Base-by-base conservation (phyloP, 1,284 basidiomycete species). In the Ustilago trichophora region DNA sequence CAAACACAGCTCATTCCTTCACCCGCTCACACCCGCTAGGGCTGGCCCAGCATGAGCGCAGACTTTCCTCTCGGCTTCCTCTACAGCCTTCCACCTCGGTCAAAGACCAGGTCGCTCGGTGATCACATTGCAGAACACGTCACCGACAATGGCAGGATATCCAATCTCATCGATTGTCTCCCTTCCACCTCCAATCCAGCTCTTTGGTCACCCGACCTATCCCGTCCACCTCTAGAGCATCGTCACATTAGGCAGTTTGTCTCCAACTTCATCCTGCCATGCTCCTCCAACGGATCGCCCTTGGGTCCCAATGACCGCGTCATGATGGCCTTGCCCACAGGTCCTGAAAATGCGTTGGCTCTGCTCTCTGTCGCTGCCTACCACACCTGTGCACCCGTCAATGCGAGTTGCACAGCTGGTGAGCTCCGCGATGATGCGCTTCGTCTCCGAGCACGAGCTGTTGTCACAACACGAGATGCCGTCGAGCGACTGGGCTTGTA, bases 271-370 rank as follows among this genome's bases (percentile, higher is more conserved):
- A 50, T 69, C 36, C 60, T 81, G 8, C 79, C 79, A 40, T 62
- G 65, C 16, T 65, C 66, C 1, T 46, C 54, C 16, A 40, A 41
- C 26, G 16, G 51, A 10, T 27, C 54, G 10, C 73, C 73, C 3
- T 52, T 81, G 8, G 65, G 65, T 19, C 71, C 72, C 48, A 81
- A 81, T 50, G 78, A 81, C 46, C 76, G 79, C 38, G 66, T 81
- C 52, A 80, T 80, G 78, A 77, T 81, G 78, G 77, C 77, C 11
- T 59, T 81, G 12, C 79, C 79, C 3, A 81, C 79, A 4, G 78
- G 79, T 29, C 72, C 79, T 4, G 79, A 81, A 33, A 80, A 80
- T 25, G 79, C 79, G 3, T 47, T 81, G 10, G 77, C 77, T 10
- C 59, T 81, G 2, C 59, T 81, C 19, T 66, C 75, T 10, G 74